Evolutionary conservation across 2,329 filamentous ascomycete genomes (phyloP), one percentile per base, ranked within the genome.

Genomic region (Aspergillus clavatus): DNA sequence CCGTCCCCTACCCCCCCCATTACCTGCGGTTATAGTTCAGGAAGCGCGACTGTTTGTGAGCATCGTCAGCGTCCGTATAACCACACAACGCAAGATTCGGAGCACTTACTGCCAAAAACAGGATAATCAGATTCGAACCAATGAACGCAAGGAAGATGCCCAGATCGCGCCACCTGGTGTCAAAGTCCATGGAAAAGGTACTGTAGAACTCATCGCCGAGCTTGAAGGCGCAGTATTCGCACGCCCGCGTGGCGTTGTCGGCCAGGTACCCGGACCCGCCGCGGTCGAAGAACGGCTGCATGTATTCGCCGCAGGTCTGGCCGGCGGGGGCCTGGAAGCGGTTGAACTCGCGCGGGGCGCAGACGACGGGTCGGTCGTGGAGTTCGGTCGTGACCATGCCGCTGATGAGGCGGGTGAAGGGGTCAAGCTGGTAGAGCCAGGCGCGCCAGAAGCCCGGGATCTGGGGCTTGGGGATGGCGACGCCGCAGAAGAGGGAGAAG

Each of bases 221-320:
- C 50, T 78, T 82, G 70, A 82, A 94, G 0, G 88, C 86, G 61
- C 89, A 95, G 70, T 94, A 95, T 58, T 84, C 72, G 70, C 89
- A 95, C 18, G 74, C 69, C 38, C 71, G 77, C 0, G 85, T 87
- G 1, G 74, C 72, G 53, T 86, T 84, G 56, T 82, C 72, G 28
- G 80, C 73, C 2, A 95, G 63, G 56, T 94, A 94, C 0, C 89
- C 89, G 0, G 79, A 61, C 0, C 83, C 85, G n/a, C 86, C 83
- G 3, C 58, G 58, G 3, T 72, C 70, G 60, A 93, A 89, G 70
- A 87, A 94, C 1, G 74, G 56, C 33, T 67, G 53, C 83, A 90
- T 89, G 70, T 94, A 94, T 16, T 82, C 76, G 27, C 84, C 86
- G 60, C 88, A 94, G 1, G 75, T 82, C 60, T 81, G 73, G 10